These are phyloP conservation scores for Claviceps sp. DNA, from an alignment of 2,329 filamentous ascomycete genomes.

Conservation along the genomic window DNA sequence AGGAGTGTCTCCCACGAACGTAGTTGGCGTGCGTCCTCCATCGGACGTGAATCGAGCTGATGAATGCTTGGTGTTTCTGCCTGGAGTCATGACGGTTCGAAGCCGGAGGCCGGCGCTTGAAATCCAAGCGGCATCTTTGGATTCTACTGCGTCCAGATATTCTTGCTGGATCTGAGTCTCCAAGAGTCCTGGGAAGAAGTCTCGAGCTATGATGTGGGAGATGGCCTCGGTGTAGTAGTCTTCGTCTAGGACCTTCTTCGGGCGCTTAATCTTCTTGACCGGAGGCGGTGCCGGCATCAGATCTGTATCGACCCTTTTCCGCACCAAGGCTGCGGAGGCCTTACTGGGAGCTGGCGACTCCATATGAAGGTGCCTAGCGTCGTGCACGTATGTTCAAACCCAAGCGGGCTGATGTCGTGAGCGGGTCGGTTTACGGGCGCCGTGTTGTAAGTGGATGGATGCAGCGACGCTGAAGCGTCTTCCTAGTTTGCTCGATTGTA, in stretches of 20 bases:
- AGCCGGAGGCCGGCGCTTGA: constrained; percentile 61
- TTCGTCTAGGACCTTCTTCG: constrained; percentile 78
- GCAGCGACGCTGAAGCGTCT: too few species aligned
- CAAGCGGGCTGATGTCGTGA: background rate
- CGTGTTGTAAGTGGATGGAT: background rate
- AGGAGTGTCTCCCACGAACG: constrained; percentile 63
- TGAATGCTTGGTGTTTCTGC: constrained; percentile 27
- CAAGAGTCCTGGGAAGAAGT: constrained; percentile 88
- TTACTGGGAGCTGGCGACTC: background rate
- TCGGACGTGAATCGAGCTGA: constrained; percentile 13
- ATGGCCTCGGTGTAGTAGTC: constrained; percentile 84
- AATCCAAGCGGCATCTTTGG: constrained; percentile 77
- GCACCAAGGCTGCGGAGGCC: constrained; percentile 37
- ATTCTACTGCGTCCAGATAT: constrained; percentile 82
- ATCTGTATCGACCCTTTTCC: constrained; percentile 56
- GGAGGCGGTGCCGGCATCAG: constrained; percentile 77
- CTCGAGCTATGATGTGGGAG: constrained; percentile 86
- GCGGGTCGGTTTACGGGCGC: background rate
- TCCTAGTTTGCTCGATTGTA: background rate
- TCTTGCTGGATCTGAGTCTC: constrained; percentile 82
- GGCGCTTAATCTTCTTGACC: constrained; percentile 81
- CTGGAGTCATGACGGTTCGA: constrained; percentile 70
- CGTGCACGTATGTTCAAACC: too few species aligned
- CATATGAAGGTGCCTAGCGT: background rate
- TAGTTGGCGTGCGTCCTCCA: constrained; percentile 44